Base-by-base conservation (phyloP, 352 stramenopile genomes). In the Achlya hypogyna region DNA sequence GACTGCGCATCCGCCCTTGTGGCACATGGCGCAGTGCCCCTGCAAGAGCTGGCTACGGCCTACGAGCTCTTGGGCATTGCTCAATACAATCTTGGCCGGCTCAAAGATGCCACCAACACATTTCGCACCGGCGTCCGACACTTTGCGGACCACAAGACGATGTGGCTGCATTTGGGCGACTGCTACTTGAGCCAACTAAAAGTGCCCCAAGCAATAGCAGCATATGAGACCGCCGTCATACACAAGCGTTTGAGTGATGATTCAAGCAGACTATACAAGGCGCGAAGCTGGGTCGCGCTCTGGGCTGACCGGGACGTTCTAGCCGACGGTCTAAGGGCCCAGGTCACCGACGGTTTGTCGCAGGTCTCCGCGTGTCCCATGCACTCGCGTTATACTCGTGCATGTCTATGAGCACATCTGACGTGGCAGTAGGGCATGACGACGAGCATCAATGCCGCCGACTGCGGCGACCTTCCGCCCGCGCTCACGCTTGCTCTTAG, bases 41-140 rank as follows among this genome's bases (percentile, higher is more conserved):
- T 9, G 32, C 29, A 20, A 70, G 29, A 22, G n/a, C 9, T 58
- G 22, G 27, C 29, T 51, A n/a, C n/a, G 75, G 77, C 78, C 47
- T 89, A 80, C 54, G 73, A 93, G 69, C 89, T 81, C 62, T 69
- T 93, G 3, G 84, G 81, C 20, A 71, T 87, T 16, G 78, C 81
- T 18, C 79, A 89, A 51, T 89, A 91, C 59, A 65, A 76, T n/a
- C 74, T 91, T 22, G 84, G 83, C 0, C 69, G 89, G 31, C 63
- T 93, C 29, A 54, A 73, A 27, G 74, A 80, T 18, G 84, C 84
- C 0, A 79, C 74, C n/a, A 65, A 65, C 10, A 85, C 82, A 14
- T 93, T 93, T 42, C 70, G 85, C 34, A 38, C 53, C 5, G 81
- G 78, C 2, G 78, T 93, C 16, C 51, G 71, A n/a, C 53, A 79